phyloP scores from a whole-genome alignment of 2,329 filamentous ascomycete species.

The Diplodia scrobiculata region DNA sequence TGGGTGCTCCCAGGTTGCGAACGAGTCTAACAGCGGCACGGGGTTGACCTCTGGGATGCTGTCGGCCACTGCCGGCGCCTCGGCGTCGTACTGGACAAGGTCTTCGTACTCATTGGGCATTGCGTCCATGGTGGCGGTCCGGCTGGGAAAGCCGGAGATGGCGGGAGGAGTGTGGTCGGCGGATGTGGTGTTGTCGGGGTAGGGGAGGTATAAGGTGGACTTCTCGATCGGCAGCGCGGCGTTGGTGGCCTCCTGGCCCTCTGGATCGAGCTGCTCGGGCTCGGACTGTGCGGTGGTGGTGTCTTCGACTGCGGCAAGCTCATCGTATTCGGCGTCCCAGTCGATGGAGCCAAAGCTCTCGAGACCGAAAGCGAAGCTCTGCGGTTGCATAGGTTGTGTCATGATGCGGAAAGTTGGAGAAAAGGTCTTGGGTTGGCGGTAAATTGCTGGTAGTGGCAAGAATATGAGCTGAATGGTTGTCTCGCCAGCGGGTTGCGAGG shows the following conservation, averaged over 20 bases:
- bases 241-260: background rate
- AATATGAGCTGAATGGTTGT: background rate
- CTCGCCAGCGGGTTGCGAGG: background rate
- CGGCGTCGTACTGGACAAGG: background rate
- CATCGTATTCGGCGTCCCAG: slow-evolving; percentile 13
- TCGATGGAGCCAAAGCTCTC: slow-evolving; percentile 13
- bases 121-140: background rate
- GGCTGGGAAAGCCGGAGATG: background rate
- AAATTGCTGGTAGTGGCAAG: background rate
- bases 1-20: slow-evolving; percentile 8
- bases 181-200: background rate
- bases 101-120: background rate
- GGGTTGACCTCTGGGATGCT: background rate
- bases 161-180: background rate
- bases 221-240: background rate
- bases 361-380: slow-evolving; percentile 6
- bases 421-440: background rate
- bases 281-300: background rate
- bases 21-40: background rate
- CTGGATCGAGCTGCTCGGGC: background rate
- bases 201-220: background rate
- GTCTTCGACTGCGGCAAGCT: background rate
- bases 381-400: background rate
- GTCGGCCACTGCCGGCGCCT: background rate
- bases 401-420: background rate